Percentiles rank a stretch among this genome's conserved stretches.
Evolutionary conservation across 2,329 filamentous ascomycete genomes (phyloP).

Genomic region (Parafenestella ontariensis): DNA sequence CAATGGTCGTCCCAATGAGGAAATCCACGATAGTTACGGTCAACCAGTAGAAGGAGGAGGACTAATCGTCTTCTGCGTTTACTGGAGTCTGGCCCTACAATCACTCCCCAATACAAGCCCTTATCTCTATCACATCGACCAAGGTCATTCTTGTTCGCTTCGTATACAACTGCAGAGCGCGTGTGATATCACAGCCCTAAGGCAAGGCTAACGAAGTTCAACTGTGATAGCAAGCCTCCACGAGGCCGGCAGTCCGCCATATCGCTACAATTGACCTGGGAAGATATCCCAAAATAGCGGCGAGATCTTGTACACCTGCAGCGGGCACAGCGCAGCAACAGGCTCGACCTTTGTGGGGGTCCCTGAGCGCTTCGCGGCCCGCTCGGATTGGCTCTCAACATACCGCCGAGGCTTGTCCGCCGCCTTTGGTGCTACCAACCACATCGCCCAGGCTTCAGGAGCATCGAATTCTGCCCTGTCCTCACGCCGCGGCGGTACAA

Average conservation of each 20-base stretch:
- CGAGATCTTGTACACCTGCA: slow-evolving; percentile 25
- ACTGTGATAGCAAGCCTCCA: slow-evolving; percentile 15
- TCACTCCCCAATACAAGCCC: slow-evolving; percentile 17
- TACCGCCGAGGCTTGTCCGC: slow-evolving; percentile 24
- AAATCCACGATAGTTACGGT: slow-evolving; percentile 12
- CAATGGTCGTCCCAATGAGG: slow-evolving; percentile 11
- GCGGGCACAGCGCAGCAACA: slow-evolving; percentile 27
- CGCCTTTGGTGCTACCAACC: slow-evolving; percentile 41
- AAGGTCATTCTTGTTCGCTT: slow-evolving; percentile 13
- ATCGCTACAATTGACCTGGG: slow-evolving; percentile 3
- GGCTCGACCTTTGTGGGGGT: slow-evolving; percentile 25
- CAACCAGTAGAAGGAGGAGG: not conserved
- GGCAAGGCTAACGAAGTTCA: slow-evolving; percentile 21
- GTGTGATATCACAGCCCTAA: slow-evolving; percentile 37
- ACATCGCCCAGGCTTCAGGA: slow-evolving; percentile 35
- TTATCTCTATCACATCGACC: slow-evolving; percentile 12
- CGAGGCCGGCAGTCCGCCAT: slow-evolving; percentile 17
- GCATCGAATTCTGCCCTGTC: slow-evolving; percentile 23
- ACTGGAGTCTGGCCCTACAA: slow-evolving; percentile 5
- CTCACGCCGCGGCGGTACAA: slow-evolving; percentile 42
- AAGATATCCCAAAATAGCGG: slow-evolving; percentile 36
- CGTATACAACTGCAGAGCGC: slow-evolving; percentile 30
- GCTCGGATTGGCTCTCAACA: slow-evolving; percentile 31
- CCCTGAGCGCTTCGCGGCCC: slow-evolving; percentile 38
- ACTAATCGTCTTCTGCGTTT: not conserved